Evolutionary conservation across 176 grass and related monocot species (phyloP).

Genomic region (Hordeum marinum): DNA sequence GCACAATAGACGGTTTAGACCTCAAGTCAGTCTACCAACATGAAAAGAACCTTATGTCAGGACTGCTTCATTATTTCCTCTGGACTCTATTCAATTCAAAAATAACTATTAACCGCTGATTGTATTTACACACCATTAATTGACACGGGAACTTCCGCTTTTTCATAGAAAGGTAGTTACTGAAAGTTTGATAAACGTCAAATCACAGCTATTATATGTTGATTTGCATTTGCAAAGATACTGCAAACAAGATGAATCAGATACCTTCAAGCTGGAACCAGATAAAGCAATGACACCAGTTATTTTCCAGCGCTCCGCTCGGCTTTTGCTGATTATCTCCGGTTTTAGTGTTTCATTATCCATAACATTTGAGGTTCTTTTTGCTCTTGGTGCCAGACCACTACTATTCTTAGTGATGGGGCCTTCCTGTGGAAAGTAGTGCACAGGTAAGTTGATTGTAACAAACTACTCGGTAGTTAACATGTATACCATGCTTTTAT

Average conservation of each 20-base stretch:
- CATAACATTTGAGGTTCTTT: constrained; percentile 37
- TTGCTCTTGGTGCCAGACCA: constrained; percentile 19
- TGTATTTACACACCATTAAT: background rate
- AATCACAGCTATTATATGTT: background rate
- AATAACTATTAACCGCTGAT: background rate
- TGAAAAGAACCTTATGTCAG: background rate
- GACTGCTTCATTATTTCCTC: background rate
- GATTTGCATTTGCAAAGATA: background rate
- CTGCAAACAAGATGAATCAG: constrained; percentile 16
- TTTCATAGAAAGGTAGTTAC: background rate
- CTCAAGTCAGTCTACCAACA: background rate
- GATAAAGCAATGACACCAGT: constrained; percentile 78
- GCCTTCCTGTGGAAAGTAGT: constrained; percentile 50
- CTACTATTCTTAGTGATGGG: constrained; percentile 67
- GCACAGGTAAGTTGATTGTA: background rate
- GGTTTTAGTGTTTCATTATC: constrained; percentile 26
- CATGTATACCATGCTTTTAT: background rate
- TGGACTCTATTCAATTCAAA: background rate
- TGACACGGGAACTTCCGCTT: background rate
- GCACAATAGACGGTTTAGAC: background rate
- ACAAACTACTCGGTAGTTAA: background rate
- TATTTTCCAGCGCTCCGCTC: constrained; percentile 57
- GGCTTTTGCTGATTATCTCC: constrained; percentile 52
- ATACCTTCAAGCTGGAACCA: constrained; percentile 65
- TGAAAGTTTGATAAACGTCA: background rate